These are phyloP conservation scores for Tricholoma bakamatsutake DNA, from an alignment of 768 basidiomycete genomes.

Conservation along the genomic window DNA sequence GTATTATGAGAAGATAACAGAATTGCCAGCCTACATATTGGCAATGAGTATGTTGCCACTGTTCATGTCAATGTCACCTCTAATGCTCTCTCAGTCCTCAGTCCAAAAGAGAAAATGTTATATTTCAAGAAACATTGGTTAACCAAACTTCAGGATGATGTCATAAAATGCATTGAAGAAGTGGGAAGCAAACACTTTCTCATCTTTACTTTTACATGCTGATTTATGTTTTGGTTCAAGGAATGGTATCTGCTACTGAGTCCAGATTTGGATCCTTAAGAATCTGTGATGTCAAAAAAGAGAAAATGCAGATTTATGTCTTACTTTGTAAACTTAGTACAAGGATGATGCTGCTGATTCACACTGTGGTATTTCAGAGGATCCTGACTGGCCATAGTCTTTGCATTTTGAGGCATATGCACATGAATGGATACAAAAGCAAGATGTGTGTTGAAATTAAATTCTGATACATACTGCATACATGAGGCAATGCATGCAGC, in stretches of 20 bases:
- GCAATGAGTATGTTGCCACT: conserved; percentile 17
- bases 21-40: conserved; percentile 22
- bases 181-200: neutral
- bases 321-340: too few relatives aligned
- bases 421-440: too few relatives aligned
- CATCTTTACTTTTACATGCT: neutral
- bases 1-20: too few relatives aligned
- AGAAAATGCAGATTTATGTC: neutral
- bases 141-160: conserved; percentile 11
- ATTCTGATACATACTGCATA: too few relatives aligned
- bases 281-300: neutral
- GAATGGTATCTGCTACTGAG: neutral
- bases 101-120: conserved; percentile 17
- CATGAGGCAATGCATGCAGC: too few relatives aligned
- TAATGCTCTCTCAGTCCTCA: conserved; percentile 14
- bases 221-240: neutral
- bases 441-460: too few relatives aligned
- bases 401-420: too few relatives aligned
- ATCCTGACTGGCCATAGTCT: too few relatives aligned
- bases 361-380: too few relatives aligned
- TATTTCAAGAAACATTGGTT: conserved; percentile 24
- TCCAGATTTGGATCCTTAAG: neutral
- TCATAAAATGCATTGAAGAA: conserved; percentile 1
- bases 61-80: too few relatives aligned
- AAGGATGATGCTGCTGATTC: too few relatives aligned